A percentile compares a stretch with the other conserved stretches of the same genome.
These are phyloP conservation scores for Psidium guajava DNA, from an alignment of 345 rosid species.

Conservation along the genomic window DNA sequence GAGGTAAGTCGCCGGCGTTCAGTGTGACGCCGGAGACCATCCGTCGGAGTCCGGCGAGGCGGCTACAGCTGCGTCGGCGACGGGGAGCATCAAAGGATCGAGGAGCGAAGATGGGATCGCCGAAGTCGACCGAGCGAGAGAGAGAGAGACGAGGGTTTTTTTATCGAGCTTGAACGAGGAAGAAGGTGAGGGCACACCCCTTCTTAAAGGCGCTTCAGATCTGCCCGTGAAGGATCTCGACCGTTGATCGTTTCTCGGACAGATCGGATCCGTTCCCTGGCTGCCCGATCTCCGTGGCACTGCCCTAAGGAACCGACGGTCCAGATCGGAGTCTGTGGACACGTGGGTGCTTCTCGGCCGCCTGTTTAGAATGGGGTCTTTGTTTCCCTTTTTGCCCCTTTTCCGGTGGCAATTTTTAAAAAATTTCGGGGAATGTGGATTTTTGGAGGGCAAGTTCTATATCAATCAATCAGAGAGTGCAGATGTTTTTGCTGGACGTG, in stretches of 20 bases:
- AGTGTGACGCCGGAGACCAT: neutral
- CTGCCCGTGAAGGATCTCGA: constrained; percentile 20
- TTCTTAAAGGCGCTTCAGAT: constrained; percentile 30
- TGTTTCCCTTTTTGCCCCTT: neutral
- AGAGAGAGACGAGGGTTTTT: constrained; percentile 2
- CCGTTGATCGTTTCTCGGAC: constrained; percentile 18
- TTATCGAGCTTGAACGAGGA: constrained; percentile 5
- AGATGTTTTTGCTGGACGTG: neutral
- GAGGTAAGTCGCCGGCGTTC: constrained; percentile 7
- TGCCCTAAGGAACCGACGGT: constrained; percentile 4
- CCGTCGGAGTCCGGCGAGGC: neutral
- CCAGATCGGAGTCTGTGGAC: neutral
- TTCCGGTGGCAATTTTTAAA: neutral
- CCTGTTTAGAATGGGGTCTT: neutral
- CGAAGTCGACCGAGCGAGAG: neutral
- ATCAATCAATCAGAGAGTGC: neutral
- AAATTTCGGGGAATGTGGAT: neutral
- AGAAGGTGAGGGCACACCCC: neutral
- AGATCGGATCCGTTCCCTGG: neutral
- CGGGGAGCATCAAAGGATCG: neutral
- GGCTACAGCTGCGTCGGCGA: neutral
- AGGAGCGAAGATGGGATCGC: neutral
- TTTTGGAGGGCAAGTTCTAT: neutral
- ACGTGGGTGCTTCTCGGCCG: neutral
- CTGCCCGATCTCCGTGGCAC: constrained; percentile 4